Conservation (phyloP, 805 yeast genomes). For the Yarrowia sp. region DNA sequence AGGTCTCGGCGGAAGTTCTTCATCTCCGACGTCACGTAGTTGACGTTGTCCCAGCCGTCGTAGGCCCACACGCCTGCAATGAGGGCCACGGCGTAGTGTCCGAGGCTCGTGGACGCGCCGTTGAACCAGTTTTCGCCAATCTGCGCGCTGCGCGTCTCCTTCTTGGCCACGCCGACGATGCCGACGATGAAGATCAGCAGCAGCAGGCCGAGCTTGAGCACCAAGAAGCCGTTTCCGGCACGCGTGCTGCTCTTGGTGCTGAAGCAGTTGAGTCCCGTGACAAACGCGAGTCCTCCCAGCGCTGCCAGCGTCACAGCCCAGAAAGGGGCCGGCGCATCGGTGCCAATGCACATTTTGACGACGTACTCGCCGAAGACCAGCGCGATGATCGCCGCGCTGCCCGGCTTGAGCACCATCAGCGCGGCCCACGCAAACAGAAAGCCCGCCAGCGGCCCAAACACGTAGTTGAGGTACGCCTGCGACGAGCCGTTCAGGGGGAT, state of each 20-base stretch:
- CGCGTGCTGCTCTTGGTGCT: slow-evolving; percentile 38
- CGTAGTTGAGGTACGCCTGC: slow-evolving; percentile 42
- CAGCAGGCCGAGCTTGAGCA: slow-evolving; percentile 39
- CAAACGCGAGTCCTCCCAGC: slow-evolving; percentile 34
- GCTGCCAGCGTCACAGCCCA: slow-evolving; percentile 40
- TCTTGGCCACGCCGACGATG: slow-evolving; percentile 29
- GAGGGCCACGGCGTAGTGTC: slow-evolving; percentile 41
- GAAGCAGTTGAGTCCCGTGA: slow-evolving; percentile 36
- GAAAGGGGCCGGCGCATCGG: slow-evolving; percentile 29
- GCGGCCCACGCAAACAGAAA: slow-evolving; percentile 44
- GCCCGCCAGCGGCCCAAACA: slow-evolving; percentile 41
- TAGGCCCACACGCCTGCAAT: slow-evolving; percentile 47
- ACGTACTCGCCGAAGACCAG: slow-evolving; percentile 43
- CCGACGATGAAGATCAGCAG: slow-evolving; percentile 38
- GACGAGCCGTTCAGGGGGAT: slow-evolving; percentile 45
- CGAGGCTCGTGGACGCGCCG: slow-evolving; percentile 36
- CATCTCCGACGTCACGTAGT: slow-evolving; percentile 45
- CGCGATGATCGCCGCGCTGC: slow-evolving; percentile 44
- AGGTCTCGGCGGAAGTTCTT: slow-evolving; percentile 40
- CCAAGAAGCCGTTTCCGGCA: slow-evolving; percentile 39
- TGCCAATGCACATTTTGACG: slow-evolving; percentile 33
- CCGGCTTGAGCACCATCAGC: slow-evolving; percentile 43
- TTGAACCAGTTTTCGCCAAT: slow-evolving; percentile 22
- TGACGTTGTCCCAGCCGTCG: slow-evolving; percentile 48
- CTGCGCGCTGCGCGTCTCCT: background rate